Conservation (phyloP, 306 rosid genomes). For the Quercus bicolor region DNA sequence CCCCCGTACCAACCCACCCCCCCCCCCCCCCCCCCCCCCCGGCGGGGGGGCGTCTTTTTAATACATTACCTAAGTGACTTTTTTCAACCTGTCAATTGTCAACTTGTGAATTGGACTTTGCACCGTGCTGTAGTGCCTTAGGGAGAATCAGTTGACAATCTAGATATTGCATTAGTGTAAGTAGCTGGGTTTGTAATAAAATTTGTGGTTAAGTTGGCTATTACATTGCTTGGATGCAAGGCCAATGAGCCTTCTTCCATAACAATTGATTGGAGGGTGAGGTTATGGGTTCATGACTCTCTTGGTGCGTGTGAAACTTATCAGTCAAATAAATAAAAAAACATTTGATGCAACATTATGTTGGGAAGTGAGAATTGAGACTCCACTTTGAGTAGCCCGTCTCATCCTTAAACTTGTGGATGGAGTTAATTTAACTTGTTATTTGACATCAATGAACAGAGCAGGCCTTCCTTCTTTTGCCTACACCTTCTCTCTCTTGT, state of each 20-base stretch:
- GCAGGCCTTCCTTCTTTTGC: not conserved
- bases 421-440: not conserved
- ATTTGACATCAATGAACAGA: not conserved
- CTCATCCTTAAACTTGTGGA: not conserved
- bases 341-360: too few species aligned
- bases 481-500: not conserved
- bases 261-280: too few species aligned
- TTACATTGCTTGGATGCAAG: not conserved
- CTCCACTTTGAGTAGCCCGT: not conserved
- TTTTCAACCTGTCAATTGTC: too few species aligned
- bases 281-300: too few species aligned
- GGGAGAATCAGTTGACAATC: not conserved
- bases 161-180: not conserved
- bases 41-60: too few species aligned
- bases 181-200: not conserved
- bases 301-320: too few species aligned
- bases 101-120: not conserved
- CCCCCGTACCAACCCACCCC: too few species aligned
- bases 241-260: too few species aligned
- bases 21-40: too few species aligned
- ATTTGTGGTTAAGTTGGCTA: not conserved
- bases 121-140: too few species aligned
- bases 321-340: too few species aligned
- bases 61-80: too few species aligned
- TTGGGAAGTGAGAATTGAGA: not conserved